Base-by-base conservation (phyloP, 2,329 filamentous ascomycete species). In the Neonectria punicea region DNA sequence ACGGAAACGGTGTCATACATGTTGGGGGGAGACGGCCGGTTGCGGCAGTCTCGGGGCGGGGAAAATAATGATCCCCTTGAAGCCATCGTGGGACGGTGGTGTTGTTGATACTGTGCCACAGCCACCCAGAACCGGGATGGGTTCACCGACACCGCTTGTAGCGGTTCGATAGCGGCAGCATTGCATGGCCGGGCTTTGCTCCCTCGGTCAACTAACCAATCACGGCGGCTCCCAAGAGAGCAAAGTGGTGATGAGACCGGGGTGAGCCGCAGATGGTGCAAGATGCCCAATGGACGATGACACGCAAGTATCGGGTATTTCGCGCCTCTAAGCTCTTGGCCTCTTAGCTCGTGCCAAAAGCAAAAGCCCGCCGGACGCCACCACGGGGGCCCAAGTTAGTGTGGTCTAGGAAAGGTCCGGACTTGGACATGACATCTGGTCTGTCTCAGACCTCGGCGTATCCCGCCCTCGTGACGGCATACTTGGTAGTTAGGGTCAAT, bases 91-190 rank as follows among this genome's bases (percentile, higher is more conserved):
- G 70, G 59, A 73, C 67, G 57, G 41, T 61, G 63, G 68, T 73
- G 70, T 63, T 73, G 70, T 66, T 68, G 57, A 67, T 72, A 74
- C 69, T 74, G 73, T 73, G 73, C 66, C 69, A 69, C 68, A 72
- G 63, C 56, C 65, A 67, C 65, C 72, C 58, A 73, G 69, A 70
- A 68, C 69, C 51, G 63, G 72, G 69, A 67, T 70, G 68, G 67
- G 67, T 71, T 74, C 72, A 74, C 72, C 72, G 72, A 74, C 72
- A 74, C 72, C 71, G 72, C 71, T 71, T 65, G 67, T 59, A 70
- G 72, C 72, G 70, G 68, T 60, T 74, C 68, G 66, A 74, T 74
- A 70, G 71, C 71, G 70, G 72, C 72, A 71, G 65, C 36, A 54
- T 20, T 72, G 72, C 72, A 74, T 71, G 66, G 55, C 55, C 58